Conservation (phyloP, 495 filamentous ascomycete genomes). For the Neurospora cerealis region DNA sequence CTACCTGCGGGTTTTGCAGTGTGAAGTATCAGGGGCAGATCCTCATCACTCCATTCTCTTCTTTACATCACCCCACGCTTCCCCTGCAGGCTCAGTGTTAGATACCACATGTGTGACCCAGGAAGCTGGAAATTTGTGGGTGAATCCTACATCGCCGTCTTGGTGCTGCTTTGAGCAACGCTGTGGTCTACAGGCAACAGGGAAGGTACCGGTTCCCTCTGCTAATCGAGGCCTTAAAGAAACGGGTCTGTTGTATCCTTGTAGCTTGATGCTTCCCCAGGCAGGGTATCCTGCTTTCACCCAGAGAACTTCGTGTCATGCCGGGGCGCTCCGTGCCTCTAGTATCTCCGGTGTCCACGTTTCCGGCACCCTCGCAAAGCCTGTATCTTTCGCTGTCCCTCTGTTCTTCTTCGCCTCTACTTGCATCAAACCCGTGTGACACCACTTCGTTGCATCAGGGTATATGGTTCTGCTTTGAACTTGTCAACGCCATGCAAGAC, state of each 20-base stretch:
- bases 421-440: neutral
- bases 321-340: neutral
- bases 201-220: neutral
- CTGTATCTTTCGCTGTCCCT: neutral
- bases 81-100: neutral
- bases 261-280: neutral
- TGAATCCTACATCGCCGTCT: neutral
- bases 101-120: neutral
- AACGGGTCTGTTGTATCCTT: neutral
- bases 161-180: neutral
- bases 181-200: neutral
- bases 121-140: neutral
- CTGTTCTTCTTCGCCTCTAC: neutral
- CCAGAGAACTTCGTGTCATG: neutral
- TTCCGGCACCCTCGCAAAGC: neutral
- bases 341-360: neutral
- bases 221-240: neutral
- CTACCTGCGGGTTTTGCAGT: neutral
- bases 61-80: neutral
- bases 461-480: neutral
- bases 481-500: neutral
- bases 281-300: neutral
- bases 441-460: neutral
- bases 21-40: neutral
- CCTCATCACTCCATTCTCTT: neutral